Conservation (phyloP, 1,284 basidiomycete species). For the Fomitopsis palustris region DNA sequence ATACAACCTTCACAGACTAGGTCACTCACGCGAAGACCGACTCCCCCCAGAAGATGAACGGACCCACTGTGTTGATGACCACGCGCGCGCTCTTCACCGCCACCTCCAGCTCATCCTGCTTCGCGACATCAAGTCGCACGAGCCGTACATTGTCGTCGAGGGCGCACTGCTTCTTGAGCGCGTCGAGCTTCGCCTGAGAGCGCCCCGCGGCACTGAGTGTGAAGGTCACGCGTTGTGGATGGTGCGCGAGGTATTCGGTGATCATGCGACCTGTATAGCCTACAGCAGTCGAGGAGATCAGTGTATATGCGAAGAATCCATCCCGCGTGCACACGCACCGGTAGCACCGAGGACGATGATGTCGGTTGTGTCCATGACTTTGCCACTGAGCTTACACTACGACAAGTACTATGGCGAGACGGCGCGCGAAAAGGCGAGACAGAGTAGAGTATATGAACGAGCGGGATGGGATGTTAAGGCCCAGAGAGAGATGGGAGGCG, state of each 20-base stretch:
- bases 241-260: constrained; percentile 53
- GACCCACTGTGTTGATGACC: constrained; percentile 66
- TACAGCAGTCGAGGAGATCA: constrained; percentile 13
- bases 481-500: no score
- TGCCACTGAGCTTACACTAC: no score
- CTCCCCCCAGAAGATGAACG: constrained; percentile 43
- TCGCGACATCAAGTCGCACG: constrained; percentile 51
- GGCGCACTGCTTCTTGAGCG: constrained; percentile 38
- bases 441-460: no score
- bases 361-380: constrained; percentile 1
- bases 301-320: constrained; percentile 7
- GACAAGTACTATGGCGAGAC: no score
- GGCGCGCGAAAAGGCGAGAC: no score
- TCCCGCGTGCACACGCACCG: constrained; percentile 22
- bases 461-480: no score
- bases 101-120: constrained; percentile 43
- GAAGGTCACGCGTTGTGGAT: constrained; percentile 58
- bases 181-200: constrained; percentile 50
- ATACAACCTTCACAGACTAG: neutral
- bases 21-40: neutral
- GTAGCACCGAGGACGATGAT: constrained; percentile 66
- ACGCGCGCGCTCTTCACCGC: constrained; percentile 55
- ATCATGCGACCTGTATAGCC: constrained; percentile 69
- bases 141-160: constrained; percentile 39
- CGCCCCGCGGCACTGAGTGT: constrained; percentile 60